phyloP scores from a whole-genome alignment of 176 grass and related monocot genomes.

The Aegilops umbellulata region DNA sequence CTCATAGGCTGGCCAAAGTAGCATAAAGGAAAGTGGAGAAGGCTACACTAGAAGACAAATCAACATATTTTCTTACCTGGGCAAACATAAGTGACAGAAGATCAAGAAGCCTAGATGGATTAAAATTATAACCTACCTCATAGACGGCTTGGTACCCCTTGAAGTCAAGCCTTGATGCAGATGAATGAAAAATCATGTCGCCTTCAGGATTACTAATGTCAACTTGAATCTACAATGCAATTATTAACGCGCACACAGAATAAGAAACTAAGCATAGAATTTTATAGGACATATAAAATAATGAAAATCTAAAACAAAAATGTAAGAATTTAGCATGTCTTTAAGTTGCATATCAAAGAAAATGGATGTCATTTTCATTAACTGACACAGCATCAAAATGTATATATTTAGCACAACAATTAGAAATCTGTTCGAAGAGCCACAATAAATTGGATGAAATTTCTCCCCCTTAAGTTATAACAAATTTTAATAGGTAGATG shows the following conservation, averaged over 20 bases:
- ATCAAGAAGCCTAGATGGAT: conserved; percentile 25
- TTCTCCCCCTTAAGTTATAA: background rate
- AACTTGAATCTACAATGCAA: conserved; percentile 79
- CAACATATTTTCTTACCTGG: conserved; percentile 1
- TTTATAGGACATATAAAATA: background rate
- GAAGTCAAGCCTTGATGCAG: conserved; percentile 71
- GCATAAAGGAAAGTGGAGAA: background rate
- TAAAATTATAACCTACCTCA: conserved; percentile 53
- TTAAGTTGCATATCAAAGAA: background rate
- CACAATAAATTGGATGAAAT: conserved; percentile 15
- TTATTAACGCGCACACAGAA: background rate
- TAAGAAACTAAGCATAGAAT: conserved; percentile 18
- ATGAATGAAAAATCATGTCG: conserved; percentile 61
- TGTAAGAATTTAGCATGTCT: conserved; percentile 1
- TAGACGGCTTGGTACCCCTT: conserved; percentile 78
- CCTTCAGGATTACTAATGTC: conserved; percentile 69
- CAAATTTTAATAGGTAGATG: background rate
- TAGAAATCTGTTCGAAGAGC: background rate
- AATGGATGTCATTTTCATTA: background rate
- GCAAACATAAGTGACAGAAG: conserved; percentile 13
- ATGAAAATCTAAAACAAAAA: background rate
- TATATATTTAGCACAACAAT: background rate
- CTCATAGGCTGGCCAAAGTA: background rate
- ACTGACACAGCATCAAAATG: background rate
- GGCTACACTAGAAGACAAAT: background rate